phyloP scores from a whole-genome alignment of 768 basidiomycete species.

The Mycena haematopus region DNA sequence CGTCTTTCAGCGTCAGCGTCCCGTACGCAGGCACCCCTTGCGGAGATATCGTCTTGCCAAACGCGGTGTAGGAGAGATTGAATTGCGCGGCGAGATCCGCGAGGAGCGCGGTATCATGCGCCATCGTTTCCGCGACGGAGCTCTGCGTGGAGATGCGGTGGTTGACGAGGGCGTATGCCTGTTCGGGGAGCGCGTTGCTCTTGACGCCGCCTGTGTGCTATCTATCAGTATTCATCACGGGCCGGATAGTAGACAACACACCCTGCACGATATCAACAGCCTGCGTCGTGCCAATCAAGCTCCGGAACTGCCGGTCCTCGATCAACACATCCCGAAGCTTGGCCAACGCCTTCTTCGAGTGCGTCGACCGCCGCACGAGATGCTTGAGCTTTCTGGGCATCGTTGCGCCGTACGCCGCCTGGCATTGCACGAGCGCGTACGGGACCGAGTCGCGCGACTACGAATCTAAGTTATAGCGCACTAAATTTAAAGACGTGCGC shows the following conservation, averaged over 20 bases:
- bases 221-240: not conserved
- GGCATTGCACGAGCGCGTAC: constrained; percentile 68
- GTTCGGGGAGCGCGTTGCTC: constrained; percentile 81
- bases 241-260: not conserved
- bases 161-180: constrained; percentile 71
- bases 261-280: constrained; percentile 72
- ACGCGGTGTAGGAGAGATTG: constrained; percentile 66
- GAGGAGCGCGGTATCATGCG: constrained; percentile 53
- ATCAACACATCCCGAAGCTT: constrained; percentile 56
- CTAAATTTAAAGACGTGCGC: not conserved
- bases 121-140: constrained; percentile 52
- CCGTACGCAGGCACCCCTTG: constrained; percentile 47
- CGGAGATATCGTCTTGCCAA: constrained; percentile 50
- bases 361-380: constrained; percentile 52
- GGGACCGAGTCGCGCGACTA: constrained; percentile 63
- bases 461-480: not conserved
- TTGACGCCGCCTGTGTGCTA: constrained; percentile 61
- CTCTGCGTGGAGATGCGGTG: constrained; percentile 71
- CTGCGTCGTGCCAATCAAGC: constrained; percentile 72
- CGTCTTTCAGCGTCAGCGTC: constrained; percentile 56
- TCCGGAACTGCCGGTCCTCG: constrained; percentile 47
- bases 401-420: constrained; percentile 64
- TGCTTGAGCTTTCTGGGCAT: constrained; percentile 56
- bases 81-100: constrained; percentile 53
- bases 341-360: constrained; percentile 57